phyloP scores from a whole-genome alignment of 2,329 filamentous ascomycete genomes.

The Penicillium digitatum region DNA sequence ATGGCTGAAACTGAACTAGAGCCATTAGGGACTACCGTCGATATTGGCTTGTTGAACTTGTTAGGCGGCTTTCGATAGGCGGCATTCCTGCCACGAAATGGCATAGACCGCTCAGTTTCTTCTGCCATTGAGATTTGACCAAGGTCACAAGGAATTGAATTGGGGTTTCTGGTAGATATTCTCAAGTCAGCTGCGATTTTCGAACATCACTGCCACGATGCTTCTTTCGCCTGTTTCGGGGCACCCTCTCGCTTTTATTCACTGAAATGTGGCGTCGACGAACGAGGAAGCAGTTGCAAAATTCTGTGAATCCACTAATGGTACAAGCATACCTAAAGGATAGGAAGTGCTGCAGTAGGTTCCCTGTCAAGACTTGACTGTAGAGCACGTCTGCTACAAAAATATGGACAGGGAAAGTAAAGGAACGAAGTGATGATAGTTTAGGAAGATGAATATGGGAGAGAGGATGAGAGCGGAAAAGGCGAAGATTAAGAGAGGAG shows the following conservation, averaged over 20 bases:
- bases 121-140: background rate
- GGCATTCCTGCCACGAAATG: background rate
- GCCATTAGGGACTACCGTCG: background rate
- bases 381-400: background rate
- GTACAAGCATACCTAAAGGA: background rate
- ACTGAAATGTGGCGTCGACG: background rate
- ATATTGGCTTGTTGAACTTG: background rate
- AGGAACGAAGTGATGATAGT: background rate
- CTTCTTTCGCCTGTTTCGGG: background rate
- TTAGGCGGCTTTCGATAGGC: background rate
- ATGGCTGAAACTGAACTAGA: background rate
- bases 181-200: background rate
- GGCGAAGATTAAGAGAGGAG: background rate
- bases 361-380: background rate
- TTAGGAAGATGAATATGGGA: background rate
- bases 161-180: background rate
- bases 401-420: background rate
- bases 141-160: background rate
- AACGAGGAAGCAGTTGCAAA: background rate
- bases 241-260: background rate
- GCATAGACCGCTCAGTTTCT: background rate
- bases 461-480: background rate
- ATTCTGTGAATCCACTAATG: background rate
- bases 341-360: background rate
- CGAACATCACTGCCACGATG: background rate